These are phyloP conservation scores for Coix lacrymajobi DNA, from an alignment of 176 grass and related monocot species.

Conservation along the genomic window DNA sequence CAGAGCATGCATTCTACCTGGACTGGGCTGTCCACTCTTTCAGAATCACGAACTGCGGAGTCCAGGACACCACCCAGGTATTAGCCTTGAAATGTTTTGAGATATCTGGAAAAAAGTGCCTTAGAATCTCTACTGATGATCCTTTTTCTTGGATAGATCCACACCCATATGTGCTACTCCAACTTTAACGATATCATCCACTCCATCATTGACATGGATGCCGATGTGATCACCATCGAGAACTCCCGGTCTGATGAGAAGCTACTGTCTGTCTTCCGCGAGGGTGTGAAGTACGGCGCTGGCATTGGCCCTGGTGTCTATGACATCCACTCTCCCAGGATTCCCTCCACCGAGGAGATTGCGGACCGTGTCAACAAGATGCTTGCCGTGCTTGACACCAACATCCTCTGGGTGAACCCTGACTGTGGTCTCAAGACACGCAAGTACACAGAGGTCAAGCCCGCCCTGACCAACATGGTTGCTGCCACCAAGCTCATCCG, in stretches of 20 bases:
- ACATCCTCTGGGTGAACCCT: conserved; percentile 93
- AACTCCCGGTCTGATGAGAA: conserved; percentile 91
- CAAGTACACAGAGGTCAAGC: conserved; percentile 87
- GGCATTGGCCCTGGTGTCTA: conserved; percentile 95
- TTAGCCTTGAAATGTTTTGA: conserved; percentile 5
- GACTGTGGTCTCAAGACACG: conserved; percentile 96
- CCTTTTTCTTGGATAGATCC: conserved; percentile 46
- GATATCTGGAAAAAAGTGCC: neutral
- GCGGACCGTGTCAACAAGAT: conserved; percentile 85
- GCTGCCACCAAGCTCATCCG: conserved; percentile 71
- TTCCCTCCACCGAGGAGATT: conserved; percentile 86
- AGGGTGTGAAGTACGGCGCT: conserved; percentile 79
- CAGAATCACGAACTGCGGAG: conserved; percentile 87
- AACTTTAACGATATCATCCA: conserved; percentile 99
- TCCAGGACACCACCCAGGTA: conserved; percentile 93
- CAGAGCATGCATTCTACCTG: conserved; percentile 89
- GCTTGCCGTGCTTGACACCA: conserved; percentile 82
- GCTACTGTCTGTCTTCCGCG: conserved; percentile 85
- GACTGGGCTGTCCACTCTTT: conserved; percentile 97
- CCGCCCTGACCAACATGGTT: conserved; percentile 86
- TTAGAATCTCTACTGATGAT: neutral
- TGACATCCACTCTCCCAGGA: conserved; percentile 94
- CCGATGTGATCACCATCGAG: conserved; percentile 93
- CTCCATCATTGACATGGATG: conserved; percentile 97
- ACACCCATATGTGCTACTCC: conserved; percentile 98